Base-by-base conservation (phyloP, 2,329 filamentous ascomycete genomes). In the Colletotrichum sp. region DNA sequence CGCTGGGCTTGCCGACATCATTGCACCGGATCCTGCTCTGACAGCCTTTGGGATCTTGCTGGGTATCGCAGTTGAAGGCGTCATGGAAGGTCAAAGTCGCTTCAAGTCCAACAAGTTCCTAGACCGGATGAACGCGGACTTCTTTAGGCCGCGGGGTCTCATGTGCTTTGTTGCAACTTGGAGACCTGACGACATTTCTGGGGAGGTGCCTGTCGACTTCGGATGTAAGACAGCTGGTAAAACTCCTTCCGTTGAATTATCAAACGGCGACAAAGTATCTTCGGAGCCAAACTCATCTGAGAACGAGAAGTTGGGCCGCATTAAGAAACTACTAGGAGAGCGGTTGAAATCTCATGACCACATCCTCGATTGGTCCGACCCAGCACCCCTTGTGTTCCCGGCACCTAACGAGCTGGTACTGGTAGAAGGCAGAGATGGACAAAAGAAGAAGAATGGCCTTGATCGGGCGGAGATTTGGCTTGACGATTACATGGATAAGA, bases 91-190 rank as follows among this genome's bases (percentile, higher is more conserved):
- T 1, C 83, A 86, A 34, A 83, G 82, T 12, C 84, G 84, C 22
- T 81, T 83, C 78, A 82, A 85, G 56, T 86, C 88, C 0, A 92
- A 91, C 78, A 83, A 80, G 1, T 93, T 91, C 79, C 85, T 93
- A 18, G 87, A 91, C 77, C 82, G 84, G 43, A 86, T 91, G 78
- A 93, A 93, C 78, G 84, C 87, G 10, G 84, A 89, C 5, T 87
- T 91, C 74, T 93, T 93, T 80, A 86, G 85, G 62, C 91, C 91
- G 0, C 86, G 86, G 3, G 91, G 91, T 0, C 84, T 93, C 0
- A 90, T 88, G 15, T 81, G 79, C 5, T 55, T 85, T 25, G 84
- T 93, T 48, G 87, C 92, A 82, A 88, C 88, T 2, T 91, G 85
- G 83, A 88, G 88, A 67, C 87, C 88, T 1, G 84, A 86, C 5